Evolutionary conservation across 768 basidiomycete genomes (phyloP).

Genomic region (Termitomyces eurrhizus): DNA sequence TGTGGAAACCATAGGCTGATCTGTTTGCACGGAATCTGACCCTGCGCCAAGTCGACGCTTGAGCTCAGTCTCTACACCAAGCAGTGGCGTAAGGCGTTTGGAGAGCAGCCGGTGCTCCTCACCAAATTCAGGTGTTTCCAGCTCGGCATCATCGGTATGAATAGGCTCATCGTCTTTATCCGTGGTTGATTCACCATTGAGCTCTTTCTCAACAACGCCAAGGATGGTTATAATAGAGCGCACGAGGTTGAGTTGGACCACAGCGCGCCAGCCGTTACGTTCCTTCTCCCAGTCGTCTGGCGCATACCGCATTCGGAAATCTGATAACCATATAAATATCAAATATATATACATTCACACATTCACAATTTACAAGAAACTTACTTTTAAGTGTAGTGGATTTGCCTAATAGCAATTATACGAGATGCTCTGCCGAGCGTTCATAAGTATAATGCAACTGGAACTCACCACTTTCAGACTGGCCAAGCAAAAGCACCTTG

Average conservation of each 20-base stretch:
- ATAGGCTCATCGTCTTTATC: slow-evolving; percentile 29
- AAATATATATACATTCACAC: background rate
- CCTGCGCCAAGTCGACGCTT: slow-evolving; percentile 55
- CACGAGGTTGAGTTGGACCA: slow-evolving; percentile 79
- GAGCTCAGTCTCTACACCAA: slow-evolving; percentile 58
- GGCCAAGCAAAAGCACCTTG: slow-evolving; percentile 60
- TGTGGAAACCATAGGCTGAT: slow-evolving; percentile 37
- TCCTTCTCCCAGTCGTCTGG: slow-evolving; percentile 61
- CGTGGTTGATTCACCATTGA: slow-evolving; percentile 33
- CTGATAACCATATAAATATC: slow-evolving; percentile 26
- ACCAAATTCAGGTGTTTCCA: slow-evolving; percentile 34
- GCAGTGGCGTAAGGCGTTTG: slow-evolving; percentile 60
- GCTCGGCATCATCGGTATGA: slow-evolving; percentile 5
- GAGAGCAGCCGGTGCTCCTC: slow-evolving; percentile 51
- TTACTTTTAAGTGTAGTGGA: slow-evolving; percentile 66
- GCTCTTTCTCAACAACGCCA: slow-evolving; percentile 52
- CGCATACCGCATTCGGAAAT: slow-evolving; percentile 71
- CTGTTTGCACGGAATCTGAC: slow-evolving; percentile 32
- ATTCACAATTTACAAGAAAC: slow-evolving; percentile 12
- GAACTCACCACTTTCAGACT: slow-evolving; percentile 59
- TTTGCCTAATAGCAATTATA: slow-evolving; percentile 48
- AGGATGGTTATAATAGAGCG: slow-evolving; percentile 66
- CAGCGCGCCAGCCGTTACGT: slow-evolving; percentile 69
- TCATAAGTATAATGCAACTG: background rate
- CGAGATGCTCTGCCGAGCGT: background rate